Evolutionary conservation across 306 rosid genomes (phyloP).

Genomic region (Rubus idaeus): DNA sequence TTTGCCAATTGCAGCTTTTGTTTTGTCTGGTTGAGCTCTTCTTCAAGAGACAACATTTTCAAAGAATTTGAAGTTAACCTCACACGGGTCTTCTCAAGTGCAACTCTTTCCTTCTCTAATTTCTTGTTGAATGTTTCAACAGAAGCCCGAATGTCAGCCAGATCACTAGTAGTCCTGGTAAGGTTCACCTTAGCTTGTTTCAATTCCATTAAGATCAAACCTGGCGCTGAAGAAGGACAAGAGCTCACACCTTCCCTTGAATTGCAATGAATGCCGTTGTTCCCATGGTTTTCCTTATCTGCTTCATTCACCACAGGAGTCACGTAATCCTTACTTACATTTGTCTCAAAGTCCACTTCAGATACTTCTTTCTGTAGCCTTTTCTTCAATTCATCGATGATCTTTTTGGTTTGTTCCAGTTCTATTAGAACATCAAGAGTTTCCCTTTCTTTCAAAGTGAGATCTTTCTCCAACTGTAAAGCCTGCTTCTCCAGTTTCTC

Average conservation of each 20-base stretch:
- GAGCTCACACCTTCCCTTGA: constrained; percentile 29
- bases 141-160: constrained; percentile 75
- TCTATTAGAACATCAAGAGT: constrained; percentile 55
- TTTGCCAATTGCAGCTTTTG: constrained; percentile 59
- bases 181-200: constrained; percentile 83
- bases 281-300: constrained; percentile 59
- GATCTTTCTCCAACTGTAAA: constrained; percentile 43
- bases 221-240: constrained; percentile 46
- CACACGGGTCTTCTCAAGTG: constrained; percentile 77
- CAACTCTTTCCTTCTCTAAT: constrained; percentile 66
- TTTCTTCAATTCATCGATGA: constrained; percentile 43
- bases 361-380: constrained; percentile 50
- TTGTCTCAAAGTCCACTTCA: constrained; percentile 32
- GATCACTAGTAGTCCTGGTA: constrained; percentile 64
- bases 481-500: constrained; percentile 45
- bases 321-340: constrained; percentile 15
- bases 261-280: constrained; percentile 20
- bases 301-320: constrained; percentile 31
- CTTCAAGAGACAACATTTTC: constrained; percentile 68
- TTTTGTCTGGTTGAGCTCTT: constrained; percentile 71
- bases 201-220: constrained; percentile 70
- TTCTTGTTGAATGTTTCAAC: constrained; percentile 70
- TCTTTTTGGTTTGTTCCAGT: constrained; percentile 45
- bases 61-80: constrained; percentile 64
- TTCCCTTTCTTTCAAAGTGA: constrained; percentile 54